These are phyloP conservation scores for Pseudonitzschia multistriata DNA, from an alignment of 108 stramenopile genomes.

Conservation along the genomic window DNA sequence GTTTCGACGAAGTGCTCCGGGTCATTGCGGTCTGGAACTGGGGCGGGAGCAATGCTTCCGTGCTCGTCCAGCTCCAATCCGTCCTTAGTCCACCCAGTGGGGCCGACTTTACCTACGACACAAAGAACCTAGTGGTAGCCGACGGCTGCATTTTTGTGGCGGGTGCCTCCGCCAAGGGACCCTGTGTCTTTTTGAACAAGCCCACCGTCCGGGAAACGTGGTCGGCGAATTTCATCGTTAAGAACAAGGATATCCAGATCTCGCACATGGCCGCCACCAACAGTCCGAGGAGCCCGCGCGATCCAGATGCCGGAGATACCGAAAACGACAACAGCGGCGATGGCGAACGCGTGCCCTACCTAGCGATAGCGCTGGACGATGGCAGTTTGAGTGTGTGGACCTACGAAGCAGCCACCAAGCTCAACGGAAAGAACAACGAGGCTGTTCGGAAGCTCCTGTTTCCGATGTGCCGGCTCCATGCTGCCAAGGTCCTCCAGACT, in stretches of 20 bases:
- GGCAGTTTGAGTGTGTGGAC: constrained; percentile 71
- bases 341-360: constrained; percentile 35
- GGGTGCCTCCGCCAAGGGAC: constrained; percentile 48
- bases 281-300: background rate
- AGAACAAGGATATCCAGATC: constrained; percentile 28
- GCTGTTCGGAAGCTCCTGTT: constrained; percentile 32
- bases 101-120: constrained; percentile 59
- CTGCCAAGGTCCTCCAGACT: constrained; percentile 6
- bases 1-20: constrained; percentile 38
- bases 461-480: constrained; percentile 54
- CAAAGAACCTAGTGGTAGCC: constrained; percentile 50
- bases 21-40: constrained; percentile 80
- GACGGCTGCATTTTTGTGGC: constrained; percentile 80
- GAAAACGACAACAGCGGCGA: background rate
- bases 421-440: constrained; percentile 20
- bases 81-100: constrained; percentile 53
- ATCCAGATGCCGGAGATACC: background rate
- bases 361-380: constrained; percentile 76
- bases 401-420: constrained; percentile 55
- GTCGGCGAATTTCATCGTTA: constrained; percentile 59
- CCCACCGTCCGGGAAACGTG: constrained; percentile 71
- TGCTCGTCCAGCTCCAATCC: constrained; percentile 50
- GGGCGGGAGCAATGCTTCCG: constrained; percentile 38
- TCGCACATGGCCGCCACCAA: constrained; percentile 42
- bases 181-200: constrained; percentile 70